These are phyloP conservation scores for Nepenthes gracilis DNA, from an alignment of 148 eudicot genomes.

Conservation along the genomic window DNA sequence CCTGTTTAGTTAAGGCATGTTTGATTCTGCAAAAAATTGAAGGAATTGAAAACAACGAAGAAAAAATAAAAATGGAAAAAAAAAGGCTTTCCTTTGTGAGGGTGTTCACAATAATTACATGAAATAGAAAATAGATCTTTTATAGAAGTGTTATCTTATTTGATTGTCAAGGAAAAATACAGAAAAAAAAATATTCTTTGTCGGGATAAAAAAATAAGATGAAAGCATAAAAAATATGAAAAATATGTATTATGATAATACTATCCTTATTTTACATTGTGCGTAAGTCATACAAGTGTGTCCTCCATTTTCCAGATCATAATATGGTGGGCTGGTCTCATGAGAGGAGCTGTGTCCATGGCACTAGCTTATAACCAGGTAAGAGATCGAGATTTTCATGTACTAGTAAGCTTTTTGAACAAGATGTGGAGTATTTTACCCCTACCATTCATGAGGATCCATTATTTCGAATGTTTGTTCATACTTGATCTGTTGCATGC, in stretches of 20 bases:
- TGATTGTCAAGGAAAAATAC: too few relatives aligned
- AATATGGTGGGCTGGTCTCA: conserved; percentile 65
- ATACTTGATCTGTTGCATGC: conserved; percentile 7
- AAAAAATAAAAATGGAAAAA: too few relatives aligned
- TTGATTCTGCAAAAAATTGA: too few relatives aligned
- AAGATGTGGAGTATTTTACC: background rate
- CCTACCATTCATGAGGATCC: background rate
- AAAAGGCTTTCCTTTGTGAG: too few relatives aligned
- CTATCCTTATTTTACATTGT: too few relatives aligned
- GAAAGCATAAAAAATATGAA: too few relatives aligned
- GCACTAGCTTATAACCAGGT: conserved; percentile 66
- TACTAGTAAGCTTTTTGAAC: background rate
- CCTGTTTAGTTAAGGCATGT: background rate
- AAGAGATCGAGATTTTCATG: background rate
- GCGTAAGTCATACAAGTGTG: too few relatives aligned
- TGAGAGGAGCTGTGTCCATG: conserved; percentile 61
- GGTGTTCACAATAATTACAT: too few relatives aligned
- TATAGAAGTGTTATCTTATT: too few relatives aligned
- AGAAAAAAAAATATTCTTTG: background rate
- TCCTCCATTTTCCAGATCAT: conserved; percentile 18
- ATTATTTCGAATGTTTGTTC: background rate
- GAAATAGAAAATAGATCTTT: too few relatives aligned
- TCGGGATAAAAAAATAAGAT: background rate
- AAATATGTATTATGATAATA: too few relatives aligned
- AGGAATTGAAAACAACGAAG: too few relatives aligned